Evolutionary conservation across 495 filamentous ascomycete genomes (phyloP), one percentile per base, ranked within the genome.

Genomic region (Lasiosphaeria miniovina): DNA sequence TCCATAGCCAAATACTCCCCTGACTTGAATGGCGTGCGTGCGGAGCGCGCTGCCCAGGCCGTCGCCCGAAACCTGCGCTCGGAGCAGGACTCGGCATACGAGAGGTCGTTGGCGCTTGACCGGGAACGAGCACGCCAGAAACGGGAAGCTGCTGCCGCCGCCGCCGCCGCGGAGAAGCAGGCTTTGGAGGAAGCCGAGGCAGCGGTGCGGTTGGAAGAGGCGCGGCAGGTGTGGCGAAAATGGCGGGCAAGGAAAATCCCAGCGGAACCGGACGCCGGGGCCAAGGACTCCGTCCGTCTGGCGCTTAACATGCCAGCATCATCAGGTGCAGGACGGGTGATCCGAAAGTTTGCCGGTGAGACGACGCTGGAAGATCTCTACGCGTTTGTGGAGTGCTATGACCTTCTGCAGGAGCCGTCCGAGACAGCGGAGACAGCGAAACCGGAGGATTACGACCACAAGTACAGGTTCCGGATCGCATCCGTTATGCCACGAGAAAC

Each of bases 351-450:
- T 65, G 64, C 75, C 1, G 75, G 79, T 3, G 76, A 83, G 3
- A 83, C 87, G 1, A 76, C 77, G 1, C 74, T 98, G 34, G 94
- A 98, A 68, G 92, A 96, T 65, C 74, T 98, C 0, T 98, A 98
- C 73, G 95, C 93, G 1, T 96, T 95, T 73, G 92, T 98, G 3
- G 95, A 98, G 67, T 98, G 94, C 73, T 87, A 93, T 70, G 87
- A 91, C 54, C 58, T 86, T 0, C 61, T 92, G 8, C 70, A 77
- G 36, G 66, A 66, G 15, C 71, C 71, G 24, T 64, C 73, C 10
- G 53, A 63, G 9, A 75, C 73, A 8, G 61, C 70, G 24, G 66
- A 68, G n/a, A 69, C 71, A 0, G 61, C 71, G 38, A 76, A 84
- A 64, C 92, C 92, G 0, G 75, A 80, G 36, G 84, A 73, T 17